These are phyloP conservation scores for Alopecurus myosuroides DNA, from an alignment of 176 grass and related monocot species.

Conservation along the genomic window DNA sequence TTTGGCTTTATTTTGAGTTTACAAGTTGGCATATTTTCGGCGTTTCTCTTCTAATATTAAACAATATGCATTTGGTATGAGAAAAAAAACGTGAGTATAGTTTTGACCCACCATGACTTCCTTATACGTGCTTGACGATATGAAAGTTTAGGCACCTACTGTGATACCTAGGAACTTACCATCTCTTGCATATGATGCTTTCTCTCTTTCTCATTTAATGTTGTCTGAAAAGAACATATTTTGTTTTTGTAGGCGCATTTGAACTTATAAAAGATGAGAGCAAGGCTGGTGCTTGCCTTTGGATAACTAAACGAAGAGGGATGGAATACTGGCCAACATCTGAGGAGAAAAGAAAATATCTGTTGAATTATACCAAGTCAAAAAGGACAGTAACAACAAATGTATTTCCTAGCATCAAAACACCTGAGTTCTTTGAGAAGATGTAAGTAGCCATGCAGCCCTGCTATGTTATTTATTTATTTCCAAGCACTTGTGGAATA, in stretches of 20 bases:
- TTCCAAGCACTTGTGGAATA: not conserved
- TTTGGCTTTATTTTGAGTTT: not conserved
- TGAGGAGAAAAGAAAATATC: conserved; percentile 63
- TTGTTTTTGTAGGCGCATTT: conserved; percentile 52
- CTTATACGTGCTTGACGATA: not conserved
- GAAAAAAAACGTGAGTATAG: not conserved
- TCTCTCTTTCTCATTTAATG: conserved; percentile 3
- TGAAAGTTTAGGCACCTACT: not conserved
- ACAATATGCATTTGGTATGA: not conserved
- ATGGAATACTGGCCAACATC: conserved; percentile 88
- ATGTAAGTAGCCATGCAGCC: conserved; percentile 53
- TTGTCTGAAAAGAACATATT: not conserved
- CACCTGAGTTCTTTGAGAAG: conserved; percentile 79
- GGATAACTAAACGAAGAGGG: conserved; percentile 83
- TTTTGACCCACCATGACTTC: not conserved
- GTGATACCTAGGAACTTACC: not conserved
- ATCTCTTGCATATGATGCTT: not conserved
- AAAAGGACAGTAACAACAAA: conserved; percentile 47
- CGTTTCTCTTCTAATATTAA: not conserved
- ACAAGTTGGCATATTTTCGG: not conserved
- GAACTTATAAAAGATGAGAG: conserved; percentile 92
- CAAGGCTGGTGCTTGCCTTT: conserved; percentile 93
- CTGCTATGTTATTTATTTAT: conserved; percentile 7
- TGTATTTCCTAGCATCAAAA: conserved; percentile 48
- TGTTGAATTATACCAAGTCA: conserved; percentile 39